Base-by-base conservation (phyloP, 305 asterid species). In the Fraxinus sp. region DNA sequence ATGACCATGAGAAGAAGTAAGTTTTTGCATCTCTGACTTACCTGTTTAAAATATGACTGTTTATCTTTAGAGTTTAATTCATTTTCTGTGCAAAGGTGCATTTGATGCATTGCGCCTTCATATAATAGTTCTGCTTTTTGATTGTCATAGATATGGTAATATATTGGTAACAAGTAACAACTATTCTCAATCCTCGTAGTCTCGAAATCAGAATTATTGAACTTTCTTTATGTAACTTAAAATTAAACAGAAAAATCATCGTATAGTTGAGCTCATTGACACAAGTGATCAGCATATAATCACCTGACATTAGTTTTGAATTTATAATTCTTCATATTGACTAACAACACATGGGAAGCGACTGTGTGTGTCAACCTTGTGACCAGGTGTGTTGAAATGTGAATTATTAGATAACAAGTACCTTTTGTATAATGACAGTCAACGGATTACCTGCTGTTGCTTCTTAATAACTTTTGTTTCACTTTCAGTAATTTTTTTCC, bases 1-100 rank as follows among this genome's bases (percentile, higher is more conserved):
- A 85, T 81, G 87, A 77, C 83, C 80, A 80, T 78, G 95, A 90
- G 85, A 84, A 39, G 84, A 97, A 93, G 98, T 95, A 91, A 85
- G 98, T 87, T 75, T 62, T 85, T 72, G 46, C 76, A 72, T n/a
- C 39, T 36, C 76, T 88, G 66, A 30, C 26, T 59, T 87, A 62
- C 74, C 26, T 76, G 76, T 73, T 79, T 80, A 71, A 81, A 57
- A 39, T 41, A 26, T 81, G 37, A 78, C 74, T 46, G 30, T 73
- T 80, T 73, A 55, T 52, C 81, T 79, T 81, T 83, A 41, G 49
- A 39, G 72, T 80, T 72, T 79, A 68, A 68, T 79, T 82, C 79
- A 24, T 82, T 11, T 70, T 70, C 36, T 79, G 74, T 78, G 77
- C 78, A 49, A 62, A 74, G 80, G 52, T 44, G 79, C 83, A 49